A percentile compares a stretch with the other conserved stretches of the same genome.
These are phyloP conservation scores for Scedosporium aurantiacum DNA, from an alignment of 2,329 filamentous ascomycete genomes.

Conservation along the genomic window DNA sequence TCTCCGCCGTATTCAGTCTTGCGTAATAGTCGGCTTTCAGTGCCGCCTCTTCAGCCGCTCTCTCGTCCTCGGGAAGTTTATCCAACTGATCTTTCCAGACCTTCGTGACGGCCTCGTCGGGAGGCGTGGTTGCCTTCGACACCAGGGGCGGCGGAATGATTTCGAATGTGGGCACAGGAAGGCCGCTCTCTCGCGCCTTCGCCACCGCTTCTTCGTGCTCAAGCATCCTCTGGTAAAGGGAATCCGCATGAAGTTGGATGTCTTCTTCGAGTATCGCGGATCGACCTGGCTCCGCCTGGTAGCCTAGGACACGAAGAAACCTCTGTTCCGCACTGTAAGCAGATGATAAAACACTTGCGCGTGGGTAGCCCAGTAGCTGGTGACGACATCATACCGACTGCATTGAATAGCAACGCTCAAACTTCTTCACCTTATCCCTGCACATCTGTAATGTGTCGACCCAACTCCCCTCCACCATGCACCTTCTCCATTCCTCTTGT, in stretches of 20 bases:
- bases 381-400: conserved; percentile 52
- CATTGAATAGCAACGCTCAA: conserved; percentile 81
- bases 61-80: conserved; percentile 46
- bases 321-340: conserved; percentile 37
- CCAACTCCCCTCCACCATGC: conserved; percentile 64
- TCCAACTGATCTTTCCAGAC: conserved; percentile 45
- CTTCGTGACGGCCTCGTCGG: conserved; percentile 21
- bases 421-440: conserved; percentile 59
- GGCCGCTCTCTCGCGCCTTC: conserved; percentile 52
- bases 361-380: not conserved
- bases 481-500: conserved; percentile 71
- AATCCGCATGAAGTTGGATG: conserved; percentile 93
- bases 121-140: conserved; percentile 11
- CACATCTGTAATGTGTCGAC: conserved; percentile 69
- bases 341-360: not conserved
- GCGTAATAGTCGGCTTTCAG: conserved; percentile 51
- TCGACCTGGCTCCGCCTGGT: conserved; percentile 58
- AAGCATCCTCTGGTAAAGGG: conserved; percentile 77
- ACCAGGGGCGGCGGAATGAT: conserved; percentile 29
- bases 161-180: conserved; percentile 47
- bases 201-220: conserved; percentile 68
- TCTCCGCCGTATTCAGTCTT: conserved; percentile 46
- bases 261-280: conserved; percentile 64
- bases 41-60: conserved; percentile 51
- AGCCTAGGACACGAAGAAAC: conserved; percentile 83